Evolutionary conservation across 2,329 filamentous ascomycete species (phyloP).

Genomic region (Arthrinium phaeospermum): DNA sequence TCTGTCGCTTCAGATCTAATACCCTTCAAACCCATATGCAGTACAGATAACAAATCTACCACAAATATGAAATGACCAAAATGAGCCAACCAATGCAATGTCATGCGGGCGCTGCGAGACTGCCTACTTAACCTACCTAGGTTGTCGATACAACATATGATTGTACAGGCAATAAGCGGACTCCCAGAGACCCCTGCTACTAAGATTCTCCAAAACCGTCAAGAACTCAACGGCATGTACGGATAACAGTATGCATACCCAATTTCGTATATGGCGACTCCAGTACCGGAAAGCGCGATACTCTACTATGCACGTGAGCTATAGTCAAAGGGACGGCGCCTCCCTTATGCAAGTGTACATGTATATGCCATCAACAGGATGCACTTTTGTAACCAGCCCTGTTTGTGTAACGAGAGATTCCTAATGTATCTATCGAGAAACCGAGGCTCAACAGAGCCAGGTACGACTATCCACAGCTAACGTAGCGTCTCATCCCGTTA

Average conservation of each 20-base stretch:
- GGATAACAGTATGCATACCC: too few relatives aligned
- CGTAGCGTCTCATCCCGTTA: neutral
- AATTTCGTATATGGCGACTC: neutral
- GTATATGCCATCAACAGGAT: neutral
- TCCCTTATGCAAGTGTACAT: neutral
- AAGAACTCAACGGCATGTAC: too few relatives aligned
- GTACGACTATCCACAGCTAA: neutral
- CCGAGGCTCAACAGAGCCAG: neutral
- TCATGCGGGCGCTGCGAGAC: too few relatives aligned
- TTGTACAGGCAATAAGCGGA: too few relatives aligned
- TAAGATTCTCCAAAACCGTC: neutral
- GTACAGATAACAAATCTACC: too few relatives aligned
- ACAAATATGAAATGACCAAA: too few relatives aligned
- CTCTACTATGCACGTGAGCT: neutral
- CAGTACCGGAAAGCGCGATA: neutral
- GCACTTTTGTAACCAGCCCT: neutral
- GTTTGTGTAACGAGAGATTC: too few relatives aligned
- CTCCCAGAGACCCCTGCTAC: neutral
- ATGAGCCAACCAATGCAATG: too few relatives aligned
- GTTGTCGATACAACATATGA: neutral
- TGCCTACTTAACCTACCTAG: neutral
- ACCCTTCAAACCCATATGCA: too few relatives aligned
- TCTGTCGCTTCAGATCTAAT: too few relatives aligned
- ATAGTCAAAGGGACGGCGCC: neutral
- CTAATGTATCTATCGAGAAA: neutral